Conservation (phyloP, 768 basidiomycete genomes). For the Panaeolus cyanescens region DNA sequence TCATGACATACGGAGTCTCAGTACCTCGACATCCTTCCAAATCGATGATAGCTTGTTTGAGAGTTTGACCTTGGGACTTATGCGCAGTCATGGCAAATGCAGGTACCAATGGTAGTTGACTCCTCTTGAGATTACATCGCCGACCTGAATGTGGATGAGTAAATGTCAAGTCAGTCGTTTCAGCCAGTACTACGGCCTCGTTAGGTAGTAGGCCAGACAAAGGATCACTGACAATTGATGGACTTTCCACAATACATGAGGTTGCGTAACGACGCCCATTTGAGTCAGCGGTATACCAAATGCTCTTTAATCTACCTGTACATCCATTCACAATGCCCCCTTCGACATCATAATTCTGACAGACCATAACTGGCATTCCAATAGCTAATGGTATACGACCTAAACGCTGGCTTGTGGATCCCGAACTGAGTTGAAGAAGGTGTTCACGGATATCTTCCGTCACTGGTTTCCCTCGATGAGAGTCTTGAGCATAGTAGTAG, state of each 20-base stretch:
- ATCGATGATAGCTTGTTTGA: constrained; percentile 33
- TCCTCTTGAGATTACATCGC: constrained; percentile 21
- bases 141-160: constrained; percentile 18
- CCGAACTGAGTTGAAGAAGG: constrained; percentile 20
- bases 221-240: not conserved
- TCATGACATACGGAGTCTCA: constrained; percentile 43
- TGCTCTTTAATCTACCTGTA: constrained; percentile 20
- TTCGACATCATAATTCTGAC: constrained; percentile 38
- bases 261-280: constrained; percentile 16
- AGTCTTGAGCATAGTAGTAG: constrained; percentile 33
- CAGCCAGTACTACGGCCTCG: constrained; percentile 22
- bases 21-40: constrained; percentile 27
- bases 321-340: constrained; percentile 39
- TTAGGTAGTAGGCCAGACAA: constrained; percentile 17
- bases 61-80: constrained; percentile 39
- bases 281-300: constrained; percentile 21
- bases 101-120: constrained; percentile 36
- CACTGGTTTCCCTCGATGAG: constrained; percentile 5
- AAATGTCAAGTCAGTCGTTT: constrained; percentile 21
- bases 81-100: constrained; percentile 42
- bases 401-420: constrained; percentile 28
- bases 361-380: constrained; percentile 41
- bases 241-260: constrained; percentile 25
- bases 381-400: constrained; percentile 33
- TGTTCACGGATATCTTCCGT: constrained; percentile 8